A percentile compares a stretch with the other conserved stretches of the same genome.
Conservation (phyloP, 257 asterid species). For the Primulina huaijiensis region DNA sequence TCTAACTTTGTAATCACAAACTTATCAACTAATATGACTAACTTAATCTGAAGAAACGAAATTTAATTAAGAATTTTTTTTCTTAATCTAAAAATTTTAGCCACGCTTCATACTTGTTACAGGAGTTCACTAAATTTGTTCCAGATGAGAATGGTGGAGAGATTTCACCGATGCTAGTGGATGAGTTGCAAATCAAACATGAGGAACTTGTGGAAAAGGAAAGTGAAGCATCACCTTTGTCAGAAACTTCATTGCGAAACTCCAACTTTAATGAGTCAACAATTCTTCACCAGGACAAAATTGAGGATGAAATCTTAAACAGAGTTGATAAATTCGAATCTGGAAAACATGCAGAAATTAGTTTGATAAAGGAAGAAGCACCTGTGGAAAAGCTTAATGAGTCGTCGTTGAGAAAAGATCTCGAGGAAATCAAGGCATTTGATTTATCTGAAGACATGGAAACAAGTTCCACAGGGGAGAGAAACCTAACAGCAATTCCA, state of each 20-base stretch:
- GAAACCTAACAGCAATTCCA: background rate
- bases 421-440: slow-evolving; percentile 2
- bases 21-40: background rate
- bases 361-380: slow-evolving; percentile 2
- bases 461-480: slow-evolving; percentile 1
- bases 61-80: background rate
- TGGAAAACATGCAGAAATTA: background rate
- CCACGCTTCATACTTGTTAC: slow-evolving; percentile 17
- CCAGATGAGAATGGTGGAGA: background rate
- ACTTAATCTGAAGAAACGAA: background rate
- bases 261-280: background rate
- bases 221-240: background rate
- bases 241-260: slow-evolving; percentile 9
- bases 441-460: background rate
- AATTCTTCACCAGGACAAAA: background rate
- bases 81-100: slow-evolving; percentile 3
- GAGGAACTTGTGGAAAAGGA: slow-evolving; percentile 1
- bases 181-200: background rate
- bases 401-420: background rate
- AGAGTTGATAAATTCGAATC: background rate
- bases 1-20: background rate
- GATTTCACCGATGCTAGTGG: background rate
- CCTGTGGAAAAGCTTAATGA: slow-evolving; percentile 3
- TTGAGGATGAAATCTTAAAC: slow-evolving; percentile 4
- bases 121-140: slow-evolving; percentile 22